phyloP scores from a whole-genome alignment of 331 rosid genomes.

The Phaseolus coccineus region DNA sequence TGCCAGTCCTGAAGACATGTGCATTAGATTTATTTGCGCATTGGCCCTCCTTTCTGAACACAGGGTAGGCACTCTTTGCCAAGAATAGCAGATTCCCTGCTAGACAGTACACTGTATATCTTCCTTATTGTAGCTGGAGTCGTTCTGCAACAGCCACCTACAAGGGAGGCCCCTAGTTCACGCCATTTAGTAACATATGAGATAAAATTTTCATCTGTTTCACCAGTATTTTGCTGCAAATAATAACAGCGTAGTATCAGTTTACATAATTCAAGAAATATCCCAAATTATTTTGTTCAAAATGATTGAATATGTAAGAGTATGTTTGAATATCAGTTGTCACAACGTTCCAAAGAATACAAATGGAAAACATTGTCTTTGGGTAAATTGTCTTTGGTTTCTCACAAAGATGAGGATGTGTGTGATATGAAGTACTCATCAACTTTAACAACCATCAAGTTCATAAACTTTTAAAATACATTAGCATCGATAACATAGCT shows the following conservation, averaged over 20 bases:
- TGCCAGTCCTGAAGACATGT: slow-evolving; percentile 30
- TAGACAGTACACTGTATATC: slow-evolving; percentile 65
- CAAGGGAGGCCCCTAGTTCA: slow-evolving; percentile 81
- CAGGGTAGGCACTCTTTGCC: slow-evolving; percentile 41
- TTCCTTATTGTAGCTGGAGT: slow-evolving; percentile 83
- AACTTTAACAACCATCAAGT: slow-evolving; percentile 7
- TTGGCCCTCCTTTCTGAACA: slow-evolving; percentile 22
- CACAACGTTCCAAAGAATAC: no score
- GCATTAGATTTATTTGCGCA: slow-evolving; percentile 18
- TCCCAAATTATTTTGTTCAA: neutral
- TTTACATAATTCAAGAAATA: slow-evolving; percentile 19
- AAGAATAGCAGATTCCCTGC: slow-evolving; percentile 43
- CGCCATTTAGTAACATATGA: slow-evolving; percentile 87
- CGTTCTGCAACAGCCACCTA: slow-evolving; percentile 98
- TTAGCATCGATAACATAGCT: slow-evolving; percentile 6
- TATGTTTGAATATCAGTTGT: no score
- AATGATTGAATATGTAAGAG: neutral
- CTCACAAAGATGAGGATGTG: neutral
- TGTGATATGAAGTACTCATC: neutral
- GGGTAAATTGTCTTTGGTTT: neutral
- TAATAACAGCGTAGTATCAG: slow-evolving; percentile 27
- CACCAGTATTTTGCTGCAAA: slow-evolving; percentile 88
- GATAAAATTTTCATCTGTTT: slow-evolving; percentile 80
- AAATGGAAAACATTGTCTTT: no score
- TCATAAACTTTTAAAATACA: slow-evolving; percentile 18